Evolutionary conservation across 2,329 filamentous ascomycete genomes (phyloP), one percentile per base, ranked within the genome.

Genomic region (Bipolaris cookei): DNA sequence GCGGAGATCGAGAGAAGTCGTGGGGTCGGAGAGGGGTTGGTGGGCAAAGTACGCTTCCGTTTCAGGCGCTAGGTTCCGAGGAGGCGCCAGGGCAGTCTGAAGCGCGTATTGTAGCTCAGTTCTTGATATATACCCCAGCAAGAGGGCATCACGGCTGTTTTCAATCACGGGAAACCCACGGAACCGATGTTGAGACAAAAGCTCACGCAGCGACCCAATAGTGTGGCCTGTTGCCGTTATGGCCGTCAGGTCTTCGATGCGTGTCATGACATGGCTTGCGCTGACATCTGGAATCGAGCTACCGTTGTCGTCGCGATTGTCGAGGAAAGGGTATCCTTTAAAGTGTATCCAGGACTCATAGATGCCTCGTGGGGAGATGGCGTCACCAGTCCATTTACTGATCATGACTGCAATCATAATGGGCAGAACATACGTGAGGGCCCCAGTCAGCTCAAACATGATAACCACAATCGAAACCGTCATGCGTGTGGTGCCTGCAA

Each of bases 331-430:
- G 73, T 98, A 99, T 65, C 91, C 92, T 71, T 96, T 95, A 78
- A 97, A 89, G 66, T 92, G 90, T 71, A 99, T 99, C 95, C 95
- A 99, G 52, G 90, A 90, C 76, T 99, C 95, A 80, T 99, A 99
- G 77, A 99, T 98, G 63, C 95, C 92, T 47, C 90, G 87, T 54
- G 91, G 91, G 23, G 91, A 92, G 76, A 99, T 93, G 47, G 92
- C 94, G 76, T 99, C 95, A 70, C 93, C 95, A 23, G 97, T 92
- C 95, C 95, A 99, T 80, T 99, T 99, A 61, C 91, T 91, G 42
- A 98, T 84, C 93, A 99, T 96, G 71, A 99, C 95, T 41, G 93
- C 92, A 63, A 99, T 91, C 95, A 99, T 99, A 76, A 98, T 99
- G 52, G 95, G 95, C 6, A 99, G 86, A 46, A 99, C 94, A 73